These are phyloP conservation scores for Penicillium sp. DNA, from an alignment of 2,329 filamentous ascomycete species.

Conservation along the genomic window DNA sequence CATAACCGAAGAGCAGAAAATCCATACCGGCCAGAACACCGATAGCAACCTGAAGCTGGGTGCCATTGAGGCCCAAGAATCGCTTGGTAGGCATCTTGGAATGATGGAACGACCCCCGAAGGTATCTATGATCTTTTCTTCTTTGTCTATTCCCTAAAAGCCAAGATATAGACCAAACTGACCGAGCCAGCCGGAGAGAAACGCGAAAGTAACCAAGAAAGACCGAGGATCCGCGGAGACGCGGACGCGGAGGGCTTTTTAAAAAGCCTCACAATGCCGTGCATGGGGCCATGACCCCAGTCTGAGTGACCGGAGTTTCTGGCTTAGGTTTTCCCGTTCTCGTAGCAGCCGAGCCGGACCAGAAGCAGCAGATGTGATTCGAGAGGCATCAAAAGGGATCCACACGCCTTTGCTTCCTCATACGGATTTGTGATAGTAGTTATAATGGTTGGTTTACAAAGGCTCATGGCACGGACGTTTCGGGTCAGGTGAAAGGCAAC, in stretches of 20 bases:
- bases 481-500: background rate
- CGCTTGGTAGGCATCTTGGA: conserved; percentile 23
- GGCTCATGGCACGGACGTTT: background rate
- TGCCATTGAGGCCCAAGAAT: conserved; percentile 42
- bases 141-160: background rate
- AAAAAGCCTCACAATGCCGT: conserved; percentile 6
- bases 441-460: background rate
- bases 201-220: background rate
- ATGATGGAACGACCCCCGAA: background rate
- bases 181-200: conserved; percentile 6
- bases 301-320: conserved; percentile 1
- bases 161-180: background rate
- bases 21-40: conserved; percentile 44
- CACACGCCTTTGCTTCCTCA: conserved; percentile 1
- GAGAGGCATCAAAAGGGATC: background rate
- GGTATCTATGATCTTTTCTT: background rate
- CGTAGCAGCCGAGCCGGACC: conserved; percentile 4
- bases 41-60: conserved; percentile 41
- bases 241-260: conserved; percentile 10
- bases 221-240: conserved; percentile 7
- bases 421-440: background rate
- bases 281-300: conserved; percentile 9
- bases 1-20: conserved; percentile 40
- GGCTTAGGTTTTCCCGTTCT: conserved; percentile 9
- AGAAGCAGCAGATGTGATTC: background rate